Evolutionary conservation across 164 flowering plant species (phyloP), one percentile per base, ranked within the genome.

Genomic region (Litsea cubeba): DNA sequence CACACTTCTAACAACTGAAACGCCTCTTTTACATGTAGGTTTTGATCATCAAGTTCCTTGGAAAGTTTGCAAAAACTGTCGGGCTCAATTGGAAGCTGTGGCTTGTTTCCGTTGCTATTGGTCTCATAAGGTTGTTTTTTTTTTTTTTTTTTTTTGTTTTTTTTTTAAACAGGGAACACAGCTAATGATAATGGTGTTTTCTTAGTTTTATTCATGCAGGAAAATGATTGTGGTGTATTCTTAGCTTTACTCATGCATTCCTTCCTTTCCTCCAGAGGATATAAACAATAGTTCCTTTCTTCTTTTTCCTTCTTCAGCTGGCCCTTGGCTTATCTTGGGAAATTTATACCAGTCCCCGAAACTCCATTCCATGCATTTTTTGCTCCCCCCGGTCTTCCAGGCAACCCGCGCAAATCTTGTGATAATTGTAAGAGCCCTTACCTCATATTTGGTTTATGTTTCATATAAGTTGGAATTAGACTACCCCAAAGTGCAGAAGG

Each of bases 321-420:
- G 97, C 99, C 99, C 6, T 89, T 95, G 50, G 99, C 99, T 35
- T 69, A 67, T 18, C 0, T 88, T 72, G 95, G 92, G 26, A 95
- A 95, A 69, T 78, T 93, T 50, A 78, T 95, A 68, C 98, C 97
- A 11, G 98, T 95, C 10, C 95, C 98, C 1, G 68, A 83, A 76
- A 94, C 88, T n/a, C 91, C 91, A 0, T 17, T 91, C 11, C 58
- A 74, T 17, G 77, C 83, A 11, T 71, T 30, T 5, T 71, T 71
- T 71, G 64, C 73, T 17, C 73, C 73, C 8, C 73, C 60, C 46
- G 11, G 65, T 10, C 64, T 28, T 35, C 40, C 40, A 5, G 20
- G 20, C 68, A 28, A 6, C 20, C 40, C 5, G 2, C 68, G 10
- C 26, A 35, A 65, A 65, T 3, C 35, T 54, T 14, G 17, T 65